Evolutionary conservation across 495 filamentous ascomycete species (phyloP), one percentile per base, ranked within the genome.

Genomic region (Pseudotulostoma volvatum): DNA sequence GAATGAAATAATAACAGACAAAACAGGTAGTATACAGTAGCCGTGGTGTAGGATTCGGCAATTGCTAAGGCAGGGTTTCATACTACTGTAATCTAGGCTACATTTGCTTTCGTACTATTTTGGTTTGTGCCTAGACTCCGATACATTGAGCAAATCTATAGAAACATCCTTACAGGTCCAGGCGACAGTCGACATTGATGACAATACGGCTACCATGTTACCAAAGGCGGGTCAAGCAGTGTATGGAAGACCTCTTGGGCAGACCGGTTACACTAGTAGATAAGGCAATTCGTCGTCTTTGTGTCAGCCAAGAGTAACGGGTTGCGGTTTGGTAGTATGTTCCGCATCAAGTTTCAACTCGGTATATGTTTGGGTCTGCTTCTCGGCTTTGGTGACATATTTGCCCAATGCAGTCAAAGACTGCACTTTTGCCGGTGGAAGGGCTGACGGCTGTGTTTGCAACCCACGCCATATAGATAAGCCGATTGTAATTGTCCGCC

Each of bases 381-480:
- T 30, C 21, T 38, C 36, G 28, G 18, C 21, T 20, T 38, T 38
- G 18, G 36, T 9, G 9, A 38, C 36, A 20, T 38, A 38, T 13
- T 38, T 38, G 18, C 7, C 9, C 9, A 38, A 15, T n/a, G 13
- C 28, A 38, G 13, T 38, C 18, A 28, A 38, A 4, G 2, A 38
- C 36, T 3, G 36, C 36, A 2, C 41, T 47, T 48, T 57, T 57
- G 57, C 57, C 50, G 8, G 18, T 38, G 13, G 18, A 21, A 7
- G 36, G 36, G 55, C 5, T 28, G 23, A 28, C 11, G 11, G 5
- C 23, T 5, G 23, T 28, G 11, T 28, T 28, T 5, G 23, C 23
- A 5, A 28, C 5, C 23, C 23, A 28, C 5, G 23, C 23, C 23
- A 28, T 28, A 28, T 5, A 28, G 5, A 28, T 11, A 28, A 28